Evolutionary conservation across 345 rosid species (phyloP), one percentile per base, ranked within the genome.

Genomic region (Citrus reticulata): DNA sequence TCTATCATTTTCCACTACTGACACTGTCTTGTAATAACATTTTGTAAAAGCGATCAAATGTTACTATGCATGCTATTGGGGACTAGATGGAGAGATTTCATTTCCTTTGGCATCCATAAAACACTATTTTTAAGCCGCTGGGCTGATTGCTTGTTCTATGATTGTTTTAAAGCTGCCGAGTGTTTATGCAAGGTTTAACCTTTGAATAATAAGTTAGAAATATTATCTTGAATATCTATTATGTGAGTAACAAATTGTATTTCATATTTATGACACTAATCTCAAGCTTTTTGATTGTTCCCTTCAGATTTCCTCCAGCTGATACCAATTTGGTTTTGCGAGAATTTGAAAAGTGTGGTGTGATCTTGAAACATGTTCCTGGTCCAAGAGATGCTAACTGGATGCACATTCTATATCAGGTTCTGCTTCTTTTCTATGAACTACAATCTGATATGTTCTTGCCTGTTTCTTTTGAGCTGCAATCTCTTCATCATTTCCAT

Each of bases 341-440:
- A 68, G 99, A 94, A 86, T 94, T 96, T 85, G 98, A 96, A 77
- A 96, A 96, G 82, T 91, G 93, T 58, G 98, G 98, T 61, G 87
- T 92, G 84, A 89, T 94, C 80, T 81, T 96, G 88, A 96, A 91
- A 81, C 98, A 96, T 91, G 87, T 93, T 85, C 93, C 95, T 61
- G 99, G 99, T 69, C 98, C 98, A 74, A 89, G 95, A 81, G 90
- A 92, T 78, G 97, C 99, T 61, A 96, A 96, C 90, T 94, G 98
- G 98, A 93, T 94, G 92, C 92, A 94, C 88, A 92, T 96, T 79
- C 94, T 93, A 10, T 96, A 91, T 84, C 93, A 85, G 98, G 99
- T 95, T 80, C 75, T 68, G 79, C 74, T 77, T 77, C 70, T 82
- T 61, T 76, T 34, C 58, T 24, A 1, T 54, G 9, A 11, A 64